A percentile compares a stretch with the other conserved stretches of the same genome.
These are phyloP conservation scores for Colletotrichum ledebouriae DNA, from an alignment of 2,329 filamentous ascomycete genomes.

Conservation along the genomic window DNA sequence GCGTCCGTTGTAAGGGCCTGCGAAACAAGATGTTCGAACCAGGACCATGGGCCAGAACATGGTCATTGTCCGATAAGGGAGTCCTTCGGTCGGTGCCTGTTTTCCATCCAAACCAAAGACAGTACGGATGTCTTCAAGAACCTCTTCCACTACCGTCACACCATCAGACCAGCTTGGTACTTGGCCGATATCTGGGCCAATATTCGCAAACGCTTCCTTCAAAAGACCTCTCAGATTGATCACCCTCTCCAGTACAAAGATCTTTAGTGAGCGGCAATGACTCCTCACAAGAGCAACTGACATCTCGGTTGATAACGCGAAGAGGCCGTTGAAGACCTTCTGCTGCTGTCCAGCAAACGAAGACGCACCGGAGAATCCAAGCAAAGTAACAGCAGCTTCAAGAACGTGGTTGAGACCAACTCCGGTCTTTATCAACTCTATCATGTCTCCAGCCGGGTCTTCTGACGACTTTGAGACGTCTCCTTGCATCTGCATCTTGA, in stretches of 20 bases:
- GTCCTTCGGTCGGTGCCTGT: constrained; percentile 10
- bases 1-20: constrained; percentile 25
- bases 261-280: constrained; percentile 28
- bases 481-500: constrained; percentile 2
- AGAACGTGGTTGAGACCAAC: background rate
- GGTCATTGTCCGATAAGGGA: constrained; percentile 33
- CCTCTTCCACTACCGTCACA: background rate
- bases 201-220: background rate
- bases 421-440: constrained; percentile 6
- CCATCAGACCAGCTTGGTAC: constrained; percentile 25
- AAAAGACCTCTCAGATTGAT: constrained; percentile 10
- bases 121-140: constrained; percentile 27
- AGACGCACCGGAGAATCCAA: constrained; percentile 10
- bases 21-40: constrained; percentile 30
- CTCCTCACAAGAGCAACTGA: constrained; percentile 12
- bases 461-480: background rate
- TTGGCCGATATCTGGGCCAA: background rate
- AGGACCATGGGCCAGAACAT: constrained; percentile 39
- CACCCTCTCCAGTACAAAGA: constrained; percentile 15
- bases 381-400: background rate
- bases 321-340: constrained; percentile 23
- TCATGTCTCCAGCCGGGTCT: background rate
- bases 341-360: background rate
- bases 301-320: background rate
- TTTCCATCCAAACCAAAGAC: constrained; percentile 34